Evolutionary conservation across 495 filamentous ascomycete genomes (phyloP).

Genomic region (Hypoxylon lenormandii): DNA sequence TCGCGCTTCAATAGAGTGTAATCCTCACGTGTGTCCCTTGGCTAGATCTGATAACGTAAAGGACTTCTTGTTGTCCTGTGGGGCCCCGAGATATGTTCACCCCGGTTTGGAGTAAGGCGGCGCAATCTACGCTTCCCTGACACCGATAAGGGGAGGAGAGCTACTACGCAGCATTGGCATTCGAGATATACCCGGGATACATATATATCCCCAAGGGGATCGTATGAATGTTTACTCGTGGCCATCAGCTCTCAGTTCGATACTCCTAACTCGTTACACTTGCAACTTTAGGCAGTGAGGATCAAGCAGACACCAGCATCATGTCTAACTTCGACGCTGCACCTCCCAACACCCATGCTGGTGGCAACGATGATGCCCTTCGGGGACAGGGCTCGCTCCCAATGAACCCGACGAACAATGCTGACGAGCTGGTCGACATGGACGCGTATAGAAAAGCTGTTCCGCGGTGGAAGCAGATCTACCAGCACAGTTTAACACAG

Average conservation of each 20-base stretch:
- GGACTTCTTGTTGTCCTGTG: slow-evolving; percentile 3
- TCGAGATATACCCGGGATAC: slow-evolving; percentile 25
- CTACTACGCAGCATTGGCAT: slow-evolving; percentile 17
- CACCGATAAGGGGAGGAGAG: slow-evolving; percentile 26
- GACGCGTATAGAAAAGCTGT: slow-evolving; percentile 32
- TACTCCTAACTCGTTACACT: slow-evolving; percentile 1
- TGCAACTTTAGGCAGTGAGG: neutral
- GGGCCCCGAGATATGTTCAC: slow-evolving; percentile 34
- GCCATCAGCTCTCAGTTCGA: slow-evolving; percentile 4
- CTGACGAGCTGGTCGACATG: slow-evolving; percentile 40
- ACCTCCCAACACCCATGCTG: slow-evolving; percentile 38
- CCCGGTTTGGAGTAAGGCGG: slow-evolving; percentile 24
- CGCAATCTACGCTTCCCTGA: slow-evolving; percentile 16
- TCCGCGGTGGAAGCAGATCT: slow-evolving; percentile 37
- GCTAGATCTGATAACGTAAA: slow-evolving; percentile 26
- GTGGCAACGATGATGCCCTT: slow-evolving; percentile 36
- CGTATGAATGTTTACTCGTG: slow-evolving; percentile 3
- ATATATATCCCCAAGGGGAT: slow-evolving; percentile 34
- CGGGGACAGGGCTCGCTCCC: slow-evolving; percentile 36
- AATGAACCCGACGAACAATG: slow-evolving; percentile 30
- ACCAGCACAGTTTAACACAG: slow-evolving; percentile 42
- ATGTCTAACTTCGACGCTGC: slow-evolving; percentile 47
- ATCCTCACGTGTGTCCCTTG: slow-evolving; percentile 15
- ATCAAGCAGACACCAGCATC: slow-evolving; percentile 1
- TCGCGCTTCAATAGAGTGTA: neutral